Base-by-base conservation (phyloP, 192 early-diverging fungal genomes). In the Geranomyces variabilis region DNA sequence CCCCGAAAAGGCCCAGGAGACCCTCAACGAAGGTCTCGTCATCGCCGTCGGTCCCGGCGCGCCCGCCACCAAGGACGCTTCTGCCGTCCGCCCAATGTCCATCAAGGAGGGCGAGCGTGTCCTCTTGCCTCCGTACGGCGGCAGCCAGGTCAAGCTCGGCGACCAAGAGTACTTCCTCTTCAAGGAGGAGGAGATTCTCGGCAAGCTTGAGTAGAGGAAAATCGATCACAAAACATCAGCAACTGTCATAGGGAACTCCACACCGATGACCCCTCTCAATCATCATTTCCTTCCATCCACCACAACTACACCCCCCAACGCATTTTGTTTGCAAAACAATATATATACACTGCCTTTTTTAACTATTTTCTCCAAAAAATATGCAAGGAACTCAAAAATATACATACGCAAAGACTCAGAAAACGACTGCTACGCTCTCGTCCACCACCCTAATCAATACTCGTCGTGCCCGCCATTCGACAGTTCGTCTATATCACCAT, bases 1-100 rank as follows among this genome's bases (percentile, higher is more conserved):
- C 48, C 98, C 98, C 46, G 96, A 99, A 81, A 97, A 97, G 87
- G 92, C 96, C n/a, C 92, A 96, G 74, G 96, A 99, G 84, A 84
- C 91, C 59, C 81, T 96, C 46, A 97, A 99, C 85, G 97, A 99
- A 84, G 98, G 91, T 51, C 69, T 94, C 67, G 96, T 99, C 56
- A 82, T 99, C 70, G 91, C 95, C 30, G 91, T 93, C 31, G 98
- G 98, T 47, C 94, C 94, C 70, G 98, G 98, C 65, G 83, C 88
- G 51, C 71, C 94, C 45, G n/a, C 51, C 3, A 90, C 87, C 79
- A 94, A 95, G 82, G 77, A 64, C 41, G 6, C 58, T 60, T 7
- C 58, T 6, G 22, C 12, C 58, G 63, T 89, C 64, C 85, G 92
- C 64, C 87, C 96, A 56, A 76, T 92, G 13, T 85, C 92, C 67